Evolutionary conservation across 805 yeast species (phyloP).

Genomic region (Kazachstania martiniae): DNA sequence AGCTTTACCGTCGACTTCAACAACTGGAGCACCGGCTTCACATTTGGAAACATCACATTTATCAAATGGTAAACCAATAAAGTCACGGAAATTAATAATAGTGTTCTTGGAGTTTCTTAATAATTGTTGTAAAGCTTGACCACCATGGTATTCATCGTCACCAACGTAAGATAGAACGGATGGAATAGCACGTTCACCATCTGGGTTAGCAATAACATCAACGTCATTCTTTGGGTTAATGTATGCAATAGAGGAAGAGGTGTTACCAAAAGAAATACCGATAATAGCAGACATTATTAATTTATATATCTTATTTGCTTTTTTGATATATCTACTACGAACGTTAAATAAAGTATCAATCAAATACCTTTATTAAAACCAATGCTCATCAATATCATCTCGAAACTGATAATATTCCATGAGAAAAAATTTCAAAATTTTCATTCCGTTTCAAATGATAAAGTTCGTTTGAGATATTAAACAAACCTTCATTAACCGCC

Average conservation of each 20-base stretch:
- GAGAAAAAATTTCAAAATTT: no score
- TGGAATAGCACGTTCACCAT: conserved; percentile 96
- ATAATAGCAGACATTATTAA: conserved; percentile 43
- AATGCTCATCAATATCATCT: no score
- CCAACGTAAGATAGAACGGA: conserved; percentile 87
- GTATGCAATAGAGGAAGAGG: conserved; percentile 88
- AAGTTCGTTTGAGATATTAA: no score
- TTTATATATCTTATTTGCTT: neutral
- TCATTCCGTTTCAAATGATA: no score
- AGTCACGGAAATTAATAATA: conserved; percentile 86
- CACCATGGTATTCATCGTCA: conserved; percentile 93
- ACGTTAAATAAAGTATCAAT: no score
- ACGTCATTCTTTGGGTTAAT: conserved; percentile 75
- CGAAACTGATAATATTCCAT: no score
- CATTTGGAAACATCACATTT: conserved; percentile 59
- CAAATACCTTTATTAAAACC: no score
- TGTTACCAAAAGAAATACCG: conserved; percentile 95
- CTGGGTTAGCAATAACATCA: conserved; percentile 97
- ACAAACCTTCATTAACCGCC: no score
- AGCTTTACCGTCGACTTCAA: conserved; percentile 43
- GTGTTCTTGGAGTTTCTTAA: conserved; percentile 85
- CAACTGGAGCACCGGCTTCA: conserved; percentile 39
- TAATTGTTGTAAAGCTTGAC: conserved; percentile 87
- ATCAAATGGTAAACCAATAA: conserved; percentile 63
- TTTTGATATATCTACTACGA: no score